A percentile compares a stretch with the other conserved stretches of the same genome.
Evolutionary conservation across 2,329 filamentous ascomycete genomes (phyloP).

Genomic region (Penicillium griseofulvum): DNA sequence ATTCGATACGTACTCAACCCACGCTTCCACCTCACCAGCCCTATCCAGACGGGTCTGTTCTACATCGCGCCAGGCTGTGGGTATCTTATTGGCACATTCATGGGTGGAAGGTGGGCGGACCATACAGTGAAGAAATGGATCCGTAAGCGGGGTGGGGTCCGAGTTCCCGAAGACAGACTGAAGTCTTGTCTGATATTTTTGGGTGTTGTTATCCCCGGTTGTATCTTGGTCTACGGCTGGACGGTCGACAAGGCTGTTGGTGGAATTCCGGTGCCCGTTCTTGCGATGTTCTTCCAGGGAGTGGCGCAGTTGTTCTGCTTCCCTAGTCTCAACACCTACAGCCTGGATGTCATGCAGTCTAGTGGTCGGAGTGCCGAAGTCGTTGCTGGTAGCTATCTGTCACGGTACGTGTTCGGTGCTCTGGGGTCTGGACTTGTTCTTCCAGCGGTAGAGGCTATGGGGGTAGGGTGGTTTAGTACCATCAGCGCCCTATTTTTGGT

Average conservation of each 20-base stretch:
- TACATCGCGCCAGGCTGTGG: constrained; percentile 71
- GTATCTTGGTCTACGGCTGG: constrained; percentile 70
- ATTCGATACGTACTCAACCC: constrained; percentile 74
- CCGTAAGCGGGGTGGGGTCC: constrained; percentile 53
- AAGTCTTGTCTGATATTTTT: constrained; percentile 59
- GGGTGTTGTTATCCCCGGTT: constrained; percentile 57
- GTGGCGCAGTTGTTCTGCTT: constrained; percentile 74
- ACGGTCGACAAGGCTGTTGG: constrained; percentile 55
- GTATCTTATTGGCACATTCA: constrained; percentile 66
- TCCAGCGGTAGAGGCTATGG: constrained; percentile 70
- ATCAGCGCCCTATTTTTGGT: constrained; percentile 61
- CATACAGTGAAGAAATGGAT: constrained; percentile 65
- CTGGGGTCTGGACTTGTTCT: constrained; percentile 68
- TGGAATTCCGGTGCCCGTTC: constrained; percentile 60
- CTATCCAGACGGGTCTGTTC: constrained; percentile 68
- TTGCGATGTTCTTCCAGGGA: constrained; percentile 72
- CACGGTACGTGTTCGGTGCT: constrained; percentile 73
- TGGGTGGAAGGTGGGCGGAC: constrained; percentile 71
- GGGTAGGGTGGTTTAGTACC: constrained; percentile 78
- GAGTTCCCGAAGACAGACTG: constrained; percentile 67
- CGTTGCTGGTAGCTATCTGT: constrained; percentile 75
- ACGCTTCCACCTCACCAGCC: constrained; percentile 65
- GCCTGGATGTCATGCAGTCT: constrained; percentile 73
- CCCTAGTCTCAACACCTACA: constrained; percentile 74
- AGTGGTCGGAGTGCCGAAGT: constrained; percentile 65